Evolutionary conservation across 2,329 filamentous ascomycete species (phyloP).

Genomic region (Bipolaris zeicola): DNA sequence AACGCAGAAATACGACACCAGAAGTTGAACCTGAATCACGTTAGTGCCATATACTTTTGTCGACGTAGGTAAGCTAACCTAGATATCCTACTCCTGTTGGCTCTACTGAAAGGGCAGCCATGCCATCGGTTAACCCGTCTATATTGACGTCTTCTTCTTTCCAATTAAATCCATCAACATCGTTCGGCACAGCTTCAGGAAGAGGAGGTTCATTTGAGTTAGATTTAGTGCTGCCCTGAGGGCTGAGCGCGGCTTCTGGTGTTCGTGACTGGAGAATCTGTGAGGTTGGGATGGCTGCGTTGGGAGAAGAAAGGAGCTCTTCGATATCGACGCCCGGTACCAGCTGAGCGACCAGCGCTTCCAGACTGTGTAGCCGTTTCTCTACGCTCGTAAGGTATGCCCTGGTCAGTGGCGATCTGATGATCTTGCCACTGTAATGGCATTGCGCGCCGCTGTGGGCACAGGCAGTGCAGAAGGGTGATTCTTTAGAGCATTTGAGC

Average conservation of each 20-base stretch:
- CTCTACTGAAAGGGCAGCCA: conserved; percentile 36
- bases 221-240: conserved; percentile 17
- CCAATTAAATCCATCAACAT: conserved; percentile 35
- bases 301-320: conserved; percentile 24
- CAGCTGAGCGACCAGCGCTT: conserved; percentile 25
- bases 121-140: conserved; percentile 32
- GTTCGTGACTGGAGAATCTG: conserved; percentile 10
- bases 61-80: conserved; percentile 8
- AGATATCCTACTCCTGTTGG: conserved; percentile 35
- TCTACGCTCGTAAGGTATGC: conserved; percentile 32
- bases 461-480: conserved; percentile 29
- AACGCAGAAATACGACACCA: conserved; percentile 33
- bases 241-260: conserved; percentile 20
- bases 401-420: conserved; percentile 33
- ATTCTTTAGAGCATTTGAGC: conserved; percentile 36
- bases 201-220: conserved; percentile 23
- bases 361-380: conserved; percentile 26
- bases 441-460: conserved; percentile 25
- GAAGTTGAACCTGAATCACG: conserved; percentile 27
- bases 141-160: conserved; percentile 29
- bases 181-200: conserved; percentile 32
- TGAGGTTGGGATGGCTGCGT: conserved; percentile 14
- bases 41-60: conserved; percentile 2
- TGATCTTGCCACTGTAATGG: conserved; percentile 33
- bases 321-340: conserved; percentile 31